Evolutionary conservation across 1,284 basidiomycete species (phyloP).

Genomic region (Cryptococcus amylolentus): DNA sequence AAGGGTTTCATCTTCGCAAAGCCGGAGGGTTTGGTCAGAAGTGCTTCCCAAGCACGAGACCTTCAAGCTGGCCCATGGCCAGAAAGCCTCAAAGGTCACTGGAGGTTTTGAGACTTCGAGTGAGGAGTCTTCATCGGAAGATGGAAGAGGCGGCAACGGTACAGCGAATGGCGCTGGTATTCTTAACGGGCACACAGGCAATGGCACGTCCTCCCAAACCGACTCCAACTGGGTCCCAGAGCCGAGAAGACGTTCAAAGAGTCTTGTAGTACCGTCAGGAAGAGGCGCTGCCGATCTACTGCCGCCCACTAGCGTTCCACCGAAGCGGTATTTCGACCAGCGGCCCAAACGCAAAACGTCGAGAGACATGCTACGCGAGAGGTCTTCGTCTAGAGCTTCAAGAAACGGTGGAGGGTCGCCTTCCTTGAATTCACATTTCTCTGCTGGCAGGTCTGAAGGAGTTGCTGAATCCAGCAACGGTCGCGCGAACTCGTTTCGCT

Average conservation of each 20-base stretch:
- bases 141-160: neutral
- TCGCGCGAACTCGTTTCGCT: neutral
- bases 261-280: conserved; percentile 15
- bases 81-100: conserved; percentile 29
- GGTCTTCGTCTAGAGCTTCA: neutral
- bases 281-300: conserved; percentile 3
- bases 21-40: conserved; percentile 25
- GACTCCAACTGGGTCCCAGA: neutral
- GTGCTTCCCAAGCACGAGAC: conserved; percentile 8
- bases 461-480: neutral
- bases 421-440: neutral
- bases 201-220: neutral
- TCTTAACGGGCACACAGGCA: neutral
- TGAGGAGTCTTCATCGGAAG: conserved; percentile 18
- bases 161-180: neutral
- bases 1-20: conserved; percentile 13
- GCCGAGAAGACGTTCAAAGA: conserved; percentile 17
- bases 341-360: conserved; percentile 2
- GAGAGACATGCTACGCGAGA: neutral
- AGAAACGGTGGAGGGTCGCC: neutral
- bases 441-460: neutral
- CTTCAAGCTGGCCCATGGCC: conserved; percentile 18
- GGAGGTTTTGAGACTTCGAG: conserved; percentile 41
- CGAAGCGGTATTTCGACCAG: conserved; percentile 1
- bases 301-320: conserved; percentile 2